Evolutionary conservation across 2,329 filamentous ascomycete species (phyloP).

Genomic region (Gaeumannomyces tritici): DNA sequence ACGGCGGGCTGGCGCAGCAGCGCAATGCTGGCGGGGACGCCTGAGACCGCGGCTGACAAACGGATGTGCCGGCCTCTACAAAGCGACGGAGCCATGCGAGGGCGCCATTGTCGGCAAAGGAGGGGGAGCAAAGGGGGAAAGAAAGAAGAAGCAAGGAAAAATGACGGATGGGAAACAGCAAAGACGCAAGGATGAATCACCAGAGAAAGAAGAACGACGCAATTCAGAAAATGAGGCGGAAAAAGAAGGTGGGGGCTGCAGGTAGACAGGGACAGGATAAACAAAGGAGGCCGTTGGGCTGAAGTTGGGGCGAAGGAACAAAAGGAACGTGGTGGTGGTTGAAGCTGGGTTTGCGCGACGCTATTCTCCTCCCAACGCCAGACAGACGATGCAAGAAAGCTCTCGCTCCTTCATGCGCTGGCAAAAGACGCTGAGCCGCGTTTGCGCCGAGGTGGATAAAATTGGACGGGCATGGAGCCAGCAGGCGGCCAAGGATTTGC

Average conservation of each 20-base stretch:
- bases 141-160: background rate
- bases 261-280: background rate
- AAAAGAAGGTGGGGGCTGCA: background rate
- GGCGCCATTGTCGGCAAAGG: constrained; percentile 1
- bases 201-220: background rate
- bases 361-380: background rate
- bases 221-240: background rate
- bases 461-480: background rate
- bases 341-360: background rate
- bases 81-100: constrained; percentile 1
- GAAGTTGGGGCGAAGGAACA: background rate
- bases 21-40: background rate
- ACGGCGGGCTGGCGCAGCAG: background rate
- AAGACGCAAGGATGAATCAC: background rate
- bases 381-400: background rate
- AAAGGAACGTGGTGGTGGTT: background rate
- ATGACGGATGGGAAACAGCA: background rate
- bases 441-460: background rate
- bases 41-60: constrained; percentile 7
- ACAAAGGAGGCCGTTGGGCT: background rate
- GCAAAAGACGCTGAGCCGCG: background rate
- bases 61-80: background rate
- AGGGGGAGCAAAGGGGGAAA: background rate
- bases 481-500: too few species aligned
- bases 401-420: background rate